Evolutionary conservation across 2,329 filamentous ascomycete species (phyloP), one percentile per base, ranked within the genome.

Genomic region (Apiospora koreana): DNA sequence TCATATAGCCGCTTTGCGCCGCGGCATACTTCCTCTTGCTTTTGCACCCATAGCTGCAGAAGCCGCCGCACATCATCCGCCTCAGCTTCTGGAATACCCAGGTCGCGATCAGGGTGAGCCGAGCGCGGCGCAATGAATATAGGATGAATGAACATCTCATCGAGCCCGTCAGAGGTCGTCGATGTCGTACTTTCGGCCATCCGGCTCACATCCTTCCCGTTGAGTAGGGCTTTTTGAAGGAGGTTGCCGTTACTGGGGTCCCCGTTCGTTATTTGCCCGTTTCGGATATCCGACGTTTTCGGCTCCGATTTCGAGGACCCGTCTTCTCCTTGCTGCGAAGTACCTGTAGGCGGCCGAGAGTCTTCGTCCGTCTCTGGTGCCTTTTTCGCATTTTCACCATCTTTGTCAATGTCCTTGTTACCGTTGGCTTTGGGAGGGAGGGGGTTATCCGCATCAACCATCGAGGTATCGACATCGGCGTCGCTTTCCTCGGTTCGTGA

Each of bases 11-110:
- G 88, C 69, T 88, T 87, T 1, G 91, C 87, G 9, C 92, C 91
- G 5, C 93, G 89, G 69, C 93, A 91, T 2, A 95, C 89, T 79
- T 96, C 93, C 76, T 96, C 93, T 77, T 96, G 93, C 80, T 95
- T 95, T 76, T 95, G 93, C 35, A 95, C 90, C 78, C 94, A 95
- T 14, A 93, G 83, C 73, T 94, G 87, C 66, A 96, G 85, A 23
- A 94, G 81, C 70, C 91, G 88, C 71, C 93, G 89, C 58, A 93
- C 90, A 71, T 96, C 93, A 73, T 95, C 93, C 1, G 94, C 94
- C 81, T 96, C 93, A 35, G 85, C 81, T 23, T 90, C 85, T 0
- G 93, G 93, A 2, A 97, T 86, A 1, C 92, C 92, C 48, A 93
- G 83, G 77, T 94, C 90, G 69, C 91, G 86, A 78, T 95, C 91